These are phyloP conservation scores for Solanum pimpinellifolium DNA, from an alignment of 257 asterid species.

Conservation along the genomic window DNA sequence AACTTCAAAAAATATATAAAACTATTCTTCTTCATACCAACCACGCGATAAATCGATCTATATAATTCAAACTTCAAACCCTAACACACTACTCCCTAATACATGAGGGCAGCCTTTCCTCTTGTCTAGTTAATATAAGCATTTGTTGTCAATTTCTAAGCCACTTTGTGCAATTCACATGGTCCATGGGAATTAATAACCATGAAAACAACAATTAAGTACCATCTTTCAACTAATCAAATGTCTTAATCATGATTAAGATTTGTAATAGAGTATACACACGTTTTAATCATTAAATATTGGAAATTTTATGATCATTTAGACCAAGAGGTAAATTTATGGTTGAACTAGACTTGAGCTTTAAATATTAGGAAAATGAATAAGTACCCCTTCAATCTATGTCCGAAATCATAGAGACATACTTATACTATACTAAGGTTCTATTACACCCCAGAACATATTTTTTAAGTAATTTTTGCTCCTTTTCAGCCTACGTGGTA, in stretches of 20 bases:
- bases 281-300: neutral
- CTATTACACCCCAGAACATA: too few relatives aligned
- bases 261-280: neutral
- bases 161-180: neutral
- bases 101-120: neutral
- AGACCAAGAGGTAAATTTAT: too few relatives aligned
- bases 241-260: neutral
- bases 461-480: too few relatives aligned
- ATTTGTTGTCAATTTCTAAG: neutral
- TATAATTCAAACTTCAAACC: neutral
- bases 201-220: neutral
- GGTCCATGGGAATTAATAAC: neutral
- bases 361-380: neutral
- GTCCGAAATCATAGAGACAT: rapidly evolving
- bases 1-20: neutral
- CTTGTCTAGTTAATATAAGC: neutral
- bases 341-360: neutral
- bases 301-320: neutral
- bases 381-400: rapidly evolving
- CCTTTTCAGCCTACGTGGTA: too few relatives aligned
- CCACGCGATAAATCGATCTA: too few relatives aligned
- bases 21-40: neutral
- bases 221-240: neutral
- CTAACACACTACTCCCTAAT: neutral
- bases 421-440: too few relatives aligned